phyloP scores from a whole-genome alignment of 163 green algal genomes.

The Chlamydomonas reinhardtii region DNA sequence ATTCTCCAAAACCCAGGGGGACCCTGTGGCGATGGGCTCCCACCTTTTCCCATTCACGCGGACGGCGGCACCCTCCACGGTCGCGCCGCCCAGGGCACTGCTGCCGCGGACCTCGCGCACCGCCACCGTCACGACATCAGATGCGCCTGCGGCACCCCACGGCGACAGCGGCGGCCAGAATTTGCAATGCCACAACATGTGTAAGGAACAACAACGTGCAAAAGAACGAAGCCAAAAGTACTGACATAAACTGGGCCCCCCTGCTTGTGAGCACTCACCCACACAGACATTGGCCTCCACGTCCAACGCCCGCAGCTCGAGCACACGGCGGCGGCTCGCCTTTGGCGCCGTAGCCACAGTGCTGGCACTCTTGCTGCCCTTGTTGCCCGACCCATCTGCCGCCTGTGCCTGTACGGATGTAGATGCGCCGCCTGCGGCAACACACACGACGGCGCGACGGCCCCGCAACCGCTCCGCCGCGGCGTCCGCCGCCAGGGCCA shows the following conservation, averaged over 20 bases:
- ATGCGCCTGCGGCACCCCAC: not conserved
- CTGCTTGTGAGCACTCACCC: not conserved
- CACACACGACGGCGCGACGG: no score
- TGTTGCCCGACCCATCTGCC: no score
- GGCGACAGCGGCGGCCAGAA: no score
- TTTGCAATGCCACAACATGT: not conserved
- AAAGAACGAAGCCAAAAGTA: no score
- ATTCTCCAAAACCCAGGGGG: no score
- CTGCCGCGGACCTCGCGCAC: conserved; percentile 3
- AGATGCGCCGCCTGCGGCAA: no score
- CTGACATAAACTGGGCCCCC: no score
- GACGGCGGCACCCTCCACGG: not conserved
- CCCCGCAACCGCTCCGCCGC: no score
- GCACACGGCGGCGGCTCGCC: no score
- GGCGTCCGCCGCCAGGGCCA: no score
- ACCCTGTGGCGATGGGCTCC: not conserved
- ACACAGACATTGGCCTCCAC: not conserved
- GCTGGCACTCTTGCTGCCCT: no score
- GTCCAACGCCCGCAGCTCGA: not conserved
- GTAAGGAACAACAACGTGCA: not conserved
- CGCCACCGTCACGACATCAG: conserved; percentile 18
- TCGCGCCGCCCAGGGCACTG: not conserved
- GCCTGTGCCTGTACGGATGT: not conserved
- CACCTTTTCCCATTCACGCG: conserved; percentile 28
- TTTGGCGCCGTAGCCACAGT: no score